Evolutionary conservation across 2,329 filamentous ascomycete genomes (phyloP), one percentile per base, ranked within the genome.

Genomic region (Paraphoma chrysanthemicola): DNA sequence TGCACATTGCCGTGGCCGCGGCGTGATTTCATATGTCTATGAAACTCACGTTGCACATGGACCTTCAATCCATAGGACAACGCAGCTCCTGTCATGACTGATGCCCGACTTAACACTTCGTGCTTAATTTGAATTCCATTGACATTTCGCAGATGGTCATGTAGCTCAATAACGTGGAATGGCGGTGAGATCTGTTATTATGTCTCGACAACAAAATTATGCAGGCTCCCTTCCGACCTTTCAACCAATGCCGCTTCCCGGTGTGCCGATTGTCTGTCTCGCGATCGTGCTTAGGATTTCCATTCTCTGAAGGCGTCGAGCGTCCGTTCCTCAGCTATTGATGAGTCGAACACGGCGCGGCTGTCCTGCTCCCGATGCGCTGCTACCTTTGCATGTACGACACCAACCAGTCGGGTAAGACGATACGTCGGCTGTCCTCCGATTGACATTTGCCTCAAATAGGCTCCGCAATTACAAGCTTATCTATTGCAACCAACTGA

Each of bases 161-260:
- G 23, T 11, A 6, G 6, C 17, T 42, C 33, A 5, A 28, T 4
- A 4, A 30, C 6, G 6, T 8, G 5, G 45, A 57, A 39, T 56
- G 51, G 63, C 62, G 60, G 64, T 67, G 57, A 64, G 57, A 54
- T 39, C 51, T 51, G 39, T 54, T 18, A 31, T 17, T 10, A 28
- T 29, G 18, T 38, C 10, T 14, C 17, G 6, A 6, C 42, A 18
- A 29, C 39, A 48, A 48, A 31, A 57, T 11, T 48, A 44, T 51
- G 33, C 55, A 23, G 23, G 23, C 23, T 23, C 5, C 59, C 57
- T 57, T 56, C 53, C 54, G 41, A 12, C 31, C 16, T 39, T 41
- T 51, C n/a, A 50, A 4, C 12, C 5, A 4, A 12, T 3, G 10
- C 23, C 10, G 16, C 10, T 9, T 16, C 39, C 39, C 39, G 10